Conservation (phyloP, 345 rosid species). For the Isatis tinctoria region DNA sequence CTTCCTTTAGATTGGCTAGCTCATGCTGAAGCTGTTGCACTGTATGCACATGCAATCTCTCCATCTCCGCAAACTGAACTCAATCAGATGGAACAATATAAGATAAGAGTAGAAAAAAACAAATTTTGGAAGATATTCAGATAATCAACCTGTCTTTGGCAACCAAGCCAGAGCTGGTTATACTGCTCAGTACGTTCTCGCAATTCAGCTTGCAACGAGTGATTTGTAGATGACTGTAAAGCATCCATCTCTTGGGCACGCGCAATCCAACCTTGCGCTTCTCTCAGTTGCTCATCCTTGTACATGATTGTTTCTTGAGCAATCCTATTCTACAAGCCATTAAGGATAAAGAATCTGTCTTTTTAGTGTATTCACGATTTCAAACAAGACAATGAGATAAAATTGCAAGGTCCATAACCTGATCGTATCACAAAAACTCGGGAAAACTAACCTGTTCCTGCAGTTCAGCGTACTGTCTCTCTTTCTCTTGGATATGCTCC, state of each 20-base stretch:
- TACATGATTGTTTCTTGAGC: constrained; percentile 77
- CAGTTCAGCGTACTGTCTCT: constrained; percentile 74
- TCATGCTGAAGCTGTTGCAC: constrained; percentile 87
- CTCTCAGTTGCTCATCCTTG: constrained; percentile 88
- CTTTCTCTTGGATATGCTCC: constrained; percentile 89
- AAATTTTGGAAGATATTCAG: constrained; percentile 2
- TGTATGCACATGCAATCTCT: constrained; percentile 75
- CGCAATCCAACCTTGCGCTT: constrained; percentile 72
- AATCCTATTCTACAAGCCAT: constrained; percentile 69
- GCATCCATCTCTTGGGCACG: constrained; percentile 90
- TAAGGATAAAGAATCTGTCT: constrained; percentile 7
- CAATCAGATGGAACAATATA: constrained; percentile 22
- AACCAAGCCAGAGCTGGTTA: constrained; percentile 88
- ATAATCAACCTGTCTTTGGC: constrained; percentile 86
- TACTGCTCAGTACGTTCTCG: constrained; percentile 82
- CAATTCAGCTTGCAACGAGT: constrained; percentile 74
- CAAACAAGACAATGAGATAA: background rate
- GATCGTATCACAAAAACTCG: background rate
- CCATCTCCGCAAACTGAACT: constrained; percentile 82
- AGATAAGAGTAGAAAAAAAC: constrained; percentile 1
- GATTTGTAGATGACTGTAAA: constrained; percentile 67
- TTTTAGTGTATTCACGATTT: background rate
- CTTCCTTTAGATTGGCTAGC: constrained; percentile 71
- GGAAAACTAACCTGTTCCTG: constrained; percentile 75
- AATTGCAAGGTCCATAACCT: background rate